Evolutionary conservation across 2,329 filamentous ascomycete genomes (phyloP).

Genomic region (Akanthomyces dipterigenus): DNA sequence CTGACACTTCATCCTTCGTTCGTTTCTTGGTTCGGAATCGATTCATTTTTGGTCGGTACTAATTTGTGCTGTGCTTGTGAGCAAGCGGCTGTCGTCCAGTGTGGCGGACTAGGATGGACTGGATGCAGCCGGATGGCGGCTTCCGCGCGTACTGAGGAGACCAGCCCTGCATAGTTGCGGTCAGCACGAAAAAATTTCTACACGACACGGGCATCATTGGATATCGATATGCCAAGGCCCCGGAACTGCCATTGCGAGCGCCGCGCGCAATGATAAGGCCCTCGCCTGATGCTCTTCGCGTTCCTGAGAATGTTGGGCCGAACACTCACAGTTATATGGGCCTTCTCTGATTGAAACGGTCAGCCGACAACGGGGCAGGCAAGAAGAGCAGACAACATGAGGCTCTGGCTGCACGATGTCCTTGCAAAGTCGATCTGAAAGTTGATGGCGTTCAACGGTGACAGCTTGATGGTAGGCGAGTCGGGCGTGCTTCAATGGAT

Average conservation of each 20-base stretch:
- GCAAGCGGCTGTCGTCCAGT: not conserved
- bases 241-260: not conserved
- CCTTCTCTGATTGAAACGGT: not conserved
- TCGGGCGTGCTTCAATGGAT: not conserved
- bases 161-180: not conserved
- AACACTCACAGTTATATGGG: not conserved
- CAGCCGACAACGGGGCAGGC: not conserved
- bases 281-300: not conserved
- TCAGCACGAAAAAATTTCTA: not conserved
- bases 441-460: not conserved
- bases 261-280: not conserved
- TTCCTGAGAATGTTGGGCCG: not conserved
- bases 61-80: not conserved
- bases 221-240: no score
- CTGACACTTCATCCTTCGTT: constrained; percentile 49
- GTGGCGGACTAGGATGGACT: not conserved
- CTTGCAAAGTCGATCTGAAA: not conserved
- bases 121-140: not conserved
- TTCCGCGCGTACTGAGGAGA: not conserved
- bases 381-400: not conserved
- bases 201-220: not conserved
- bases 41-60: constrained; percentile 51
- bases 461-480: not conserved
- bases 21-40: constrained; percentile 70
- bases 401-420: not conserved